These are phyloP conservation scores for Salix koriyanagi DNA, from an alignment of 345 rosid genomes.

Conservation along the genomic window DNA sequence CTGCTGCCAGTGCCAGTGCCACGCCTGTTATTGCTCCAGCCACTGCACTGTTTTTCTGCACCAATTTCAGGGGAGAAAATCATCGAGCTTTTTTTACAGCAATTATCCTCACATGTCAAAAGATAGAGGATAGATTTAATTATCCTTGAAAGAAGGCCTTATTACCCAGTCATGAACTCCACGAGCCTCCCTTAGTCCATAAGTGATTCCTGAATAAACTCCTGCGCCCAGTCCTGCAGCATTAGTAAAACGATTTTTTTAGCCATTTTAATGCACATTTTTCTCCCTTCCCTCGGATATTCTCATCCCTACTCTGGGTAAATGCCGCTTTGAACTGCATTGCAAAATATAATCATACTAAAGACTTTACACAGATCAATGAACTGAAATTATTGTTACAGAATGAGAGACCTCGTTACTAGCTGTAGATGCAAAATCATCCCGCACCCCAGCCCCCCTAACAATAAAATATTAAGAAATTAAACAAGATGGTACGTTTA, in stretches of 20 bases:
- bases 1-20: constrained; percentile 65
- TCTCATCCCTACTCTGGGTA: background rate
- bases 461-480: background rate
- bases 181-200: constrained; percentile 79
- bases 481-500: background rate
- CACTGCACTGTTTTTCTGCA: constrained; percentile 82
- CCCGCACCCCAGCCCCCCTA: background rate
- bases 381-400: no score
- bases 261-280: background rate
- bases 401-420: no score
- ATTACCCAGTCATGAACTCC: constrained; percentile 95
- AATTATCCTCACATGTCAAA: background rate
- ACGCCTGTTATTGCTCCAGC: constrained; percentile 91
- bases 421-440: background rate
- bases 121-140: background rate
- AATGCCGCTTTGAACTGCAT: no score
- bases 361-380: background rate
- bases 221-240: constrained; percentile 83
- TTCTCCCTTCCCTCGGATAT: background rate
- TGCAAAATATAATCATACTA: background rate
- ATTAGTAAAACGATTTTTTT: background rate
- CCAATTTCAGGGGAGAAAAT: background rate
- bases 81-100: background rate
- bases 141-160: background rate
- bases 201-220: constrained; percentile 76